Evolutionary conservation across 2,329 filamentous ascomycete genomes (phyloP), one percentile per base, ranked within the genome.

Genomic region (Arachnopeziza araneosa): DNA sequence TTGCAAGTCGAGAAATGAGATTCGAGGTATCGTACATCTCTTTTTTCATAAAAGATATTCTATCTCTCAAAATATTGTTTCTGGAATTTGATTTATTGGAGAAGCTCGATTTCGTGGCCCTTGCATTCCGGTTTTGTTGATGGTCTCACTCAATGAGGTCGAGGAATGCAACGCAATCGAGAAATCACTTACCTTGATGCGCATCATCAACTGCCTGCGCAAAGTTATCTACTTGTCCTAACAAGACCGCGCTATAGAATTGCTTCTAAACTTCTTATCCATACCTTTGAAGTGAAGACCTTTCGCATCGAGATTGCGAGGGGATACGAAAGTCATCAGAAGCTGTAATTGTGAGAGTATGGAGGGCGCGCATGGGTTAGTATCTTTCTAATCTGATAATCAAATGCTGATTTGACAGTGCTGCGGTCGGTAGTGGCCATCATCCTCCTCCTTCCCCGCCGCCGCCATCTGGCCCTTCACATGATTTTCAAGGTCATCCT

Each of bases 401-500:
- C 6, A 44, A 8, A 44, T 44, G 4, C 36, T 44, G 17, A 44
- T 19, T 44, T 4, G 17, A 44, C 12, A 44, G 36, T 19, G 10
- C 36, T 19, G 12, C 10, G 36, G 36, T 8, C 17, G 36, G 10
- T 3, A 44, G 17, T 19, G 12, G 36, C 30, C 30, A 7, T 32
- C 30, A 7, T 32, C 7, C 30, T 32, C 30, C 30, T n/a, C n/a
- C n/a, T n/a, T n/a, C n/a, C n/a, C n/a, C n/a, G n/a, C n/a, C n/a
- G n/a, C n/a, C n/a, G n/a, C n/a, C n/a, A n/a, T n/a, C n/a, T n/a
- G n/a, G n/a, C 17, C 36, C 36, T 44, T 4, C 36, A 44, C 36
- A 44, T 44, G 17, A 24, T 17, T 70, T 66, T 50, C 64, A 63
- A 56, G 67, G 64, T 24, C 64, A 71, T 56, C 63, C 60, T 1